Percentiles rank a stretch among this genome's conserved stretches.
These are phyloP conservation scores for Rhodotorula glutinis DNA, from an alignment of 1,284 basidiomycete species.

Conservation along the genomic window DNA sequence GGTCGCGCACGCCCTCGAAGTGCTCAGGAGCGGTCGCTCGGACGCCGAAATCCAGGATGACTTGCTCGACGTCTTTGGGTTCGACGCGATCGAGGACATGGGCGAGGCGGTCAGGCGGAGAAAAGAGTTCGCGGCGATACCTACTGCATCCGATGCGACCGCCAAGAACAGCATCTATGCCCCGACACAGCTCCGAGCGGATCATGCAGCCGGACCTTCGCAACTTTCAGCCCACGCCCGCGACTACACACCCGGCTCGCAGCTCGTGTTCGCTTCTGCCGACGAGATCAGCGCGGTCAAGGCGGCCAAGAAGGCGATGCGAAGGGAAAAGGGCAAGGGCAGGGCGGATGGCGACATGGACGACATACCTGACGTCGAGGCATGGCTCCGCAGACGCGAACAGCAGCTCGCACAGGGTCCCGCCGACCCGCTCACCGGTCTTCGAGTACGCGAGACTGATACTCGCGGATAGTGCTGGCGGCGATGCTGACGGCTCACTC, in stretches of 20 bases:
- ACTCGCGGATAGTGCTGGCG: too few species aligned
- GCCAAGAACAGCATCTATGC: not conserved
- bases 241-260: conserved; percentile 46
- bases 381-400: conserved; percentile 32
- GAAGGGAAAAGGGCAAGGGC: conserved; percentile 22
- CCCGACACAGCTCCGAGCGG: not conserved
- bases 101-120: conserved; percentile 49
- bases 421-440: conserved; percentile 49
- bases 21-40: conserved; percentile 17
- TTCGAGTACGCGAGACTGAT: conserved; percentile 41
- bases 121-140: not conserved
- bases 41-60: conserved; percentile 74
- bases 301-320: conserved; percentile 25
- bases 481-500: too few species aligned
- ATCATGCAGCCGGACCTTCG: not conserved
- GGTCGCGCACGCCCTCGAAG: conserved; percentile 13
- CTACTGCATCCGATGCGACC: not conserved
- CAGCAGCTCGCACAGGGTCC: conserved; percentile 50
- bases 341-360: conserved; percentile 8
- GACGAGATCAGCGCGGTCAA: conserved; percentile 45
- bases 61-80: conserved; percentile 78
- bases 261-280: conserved; percentile 45
- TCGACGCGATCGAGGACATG: conserved; percentile 68
- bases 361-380: conserved; percentile 28
- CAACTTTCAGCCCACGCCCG: conserved; percentile 13